Evolutionary conservation across 805 yeast genomes (phyloP).

Genomic region (Candida michaelii): DNA sequence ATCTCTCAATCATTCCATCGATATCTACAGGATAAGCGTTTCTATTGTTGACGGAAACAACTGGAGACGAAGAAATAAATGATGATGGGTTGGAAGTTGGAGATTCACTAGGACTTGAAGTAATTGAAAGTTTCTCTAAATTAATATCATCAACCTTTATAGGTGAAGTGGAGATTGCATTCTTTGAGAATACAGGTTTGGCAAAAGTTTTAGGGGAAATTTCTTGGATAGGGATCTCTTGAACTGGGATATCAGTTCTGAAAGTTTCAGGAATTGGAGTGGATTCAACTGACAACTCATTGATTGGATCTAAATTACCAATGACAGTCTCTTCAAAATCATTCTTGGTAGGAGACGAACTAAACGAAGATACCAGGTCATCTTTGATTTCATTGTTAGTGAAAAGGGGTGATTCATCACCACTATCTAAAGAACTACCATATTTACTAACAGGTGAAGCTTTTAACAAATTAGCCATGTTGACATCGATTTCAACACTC

Average conservation of each 20-base stretch:
- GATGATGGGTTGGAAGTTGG: constrained; percentile 18
- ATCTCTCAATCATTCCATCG: constrained; percentile 61
- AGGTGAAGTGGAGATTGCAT: background rate
- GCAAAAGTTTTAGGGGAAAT: constrained; percentile 6
- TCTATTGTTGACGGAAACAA: constrained; percentile 8
- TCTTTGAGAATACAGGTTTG: constrained; percentile 1
- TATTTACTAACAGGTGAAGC: constrained; percentile 14
- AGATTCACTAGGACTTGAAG: constrained; percentile 3
- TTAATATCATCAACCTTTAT: constrained; percentile 1
- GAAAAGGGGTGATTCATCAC: constrained; percentile 42
- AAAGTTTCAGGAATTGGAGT: constrained; percentile 16
- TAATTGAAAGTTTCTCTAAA: constrained; percentile 4
- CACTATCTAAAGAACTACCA: constrained; percentile 43
- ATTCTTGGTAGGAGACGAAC: constrained; percentile 21
- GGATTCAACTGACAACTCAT: constrained; percentile 33
- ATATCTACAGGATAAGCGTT: constrained; percentile 44
- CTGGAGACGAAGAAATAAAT: constrained; percentile 17
- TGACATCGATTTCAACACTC: constrained; percentile 46
- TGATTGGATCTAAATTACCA: constrained; percentile 27
- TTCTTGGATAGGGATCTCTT: background rate
- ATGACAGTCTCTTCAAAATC: constrained; percentile 7
- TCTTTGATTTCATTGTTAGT: constrained; percentile 33
- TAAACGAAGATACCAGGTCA: constrained; percentile 40
- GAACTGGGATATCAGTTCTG: background rate
- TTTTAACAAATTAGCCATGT: constrained; percentile 41